These are phyloP conservation scores for Parastagonospora avenae DNA, from an alignment of 2,329 filamentous ascomycete species.

Conservation along the genomic window DNA sequence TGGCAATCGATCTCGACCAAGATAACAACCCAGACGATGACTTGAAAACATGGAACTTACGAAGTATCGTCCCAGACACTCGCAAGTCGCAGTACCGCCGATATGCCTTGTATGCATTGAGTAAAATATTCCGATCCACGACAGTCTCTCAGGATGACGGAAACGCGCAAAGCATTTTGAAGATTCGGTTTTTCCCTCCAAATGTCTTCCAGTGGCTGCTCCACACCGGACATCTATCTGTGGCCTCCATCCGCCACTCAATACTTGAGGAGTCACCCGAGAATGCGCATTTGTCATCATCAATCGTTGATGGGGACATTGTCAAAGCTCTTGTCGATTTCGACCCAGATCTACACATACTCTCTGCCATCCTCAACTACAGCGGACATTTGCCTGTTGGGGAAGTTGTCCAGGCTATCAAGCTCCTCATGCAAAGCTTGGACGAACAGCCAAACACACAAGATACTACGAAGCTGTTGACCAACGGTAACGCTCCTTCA, in stretches of 20 bases:
- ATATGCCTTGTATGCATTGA: conserved; percentile 63
- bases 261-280: conserved; percentile 41
- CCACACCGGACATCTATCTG: conserved; percentile 57
- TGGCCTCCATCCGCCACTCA: conserved; percentile 51
- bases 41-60: conserved; percentile 56
- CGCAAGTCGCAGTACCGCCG: conserved; percentile 66
- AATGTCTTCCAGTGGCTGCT: conserved; percentile 66
- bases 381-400: conserved; percentile 68
- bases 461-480: conserved; percentile 48
- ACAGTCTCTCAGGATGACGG: conserved; percentile 13
- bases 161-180: conserved; percentile 30
- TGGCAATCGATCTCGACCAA: conserved; percentile 23
- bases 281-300: conserved; percentile 52
- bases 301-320: conserved; percentile 64
- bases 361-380: conserved; percentile 67
- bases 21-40: conserved; percentile 23
- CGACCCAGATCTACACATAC: conserved; percentile 71
- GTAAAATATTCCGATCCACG: conserved; percentile 53
- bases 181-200: conserved; percentile 53
- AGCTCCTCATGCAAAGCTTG: conserved; percentile 71
- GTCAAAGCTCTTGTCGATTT: conserved; percentile 66
- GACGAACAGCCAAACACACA: conserved; percentile 50
- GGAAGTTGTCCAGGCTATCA: conserved; percentile 70
- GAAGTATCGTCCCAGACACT: conserved; percentile 34
- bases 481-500: conserved; percentile 29